Conservation (phyloP, 2,329 filamentous ascomycete species). For the Cladosporium sp. region DNA sequence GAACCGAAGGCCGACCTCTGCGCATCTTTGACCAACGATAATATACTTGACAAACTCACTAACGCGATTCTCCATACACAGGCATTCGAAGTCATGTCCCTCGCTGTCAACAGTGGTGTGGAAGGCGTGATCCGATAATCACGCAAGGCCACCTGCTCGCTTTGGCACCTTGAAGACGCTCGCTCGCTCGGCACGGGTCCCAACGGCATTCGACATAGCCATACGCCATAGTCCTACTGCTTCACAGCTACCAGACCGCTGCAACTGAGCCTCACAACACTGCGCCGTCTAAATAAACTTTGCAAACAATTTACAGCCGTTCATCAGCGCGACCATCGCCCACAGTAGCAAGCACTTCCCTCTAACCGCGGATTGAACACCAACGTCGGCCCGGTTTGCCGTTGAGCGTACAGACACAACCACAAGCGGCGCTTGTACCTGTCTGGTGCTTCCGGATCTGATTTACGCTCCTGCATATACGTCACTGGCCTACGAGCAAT, state of each 20-base stretch:
- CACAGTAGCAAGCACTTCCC: background rate
- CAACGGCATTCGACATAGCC: background rate
- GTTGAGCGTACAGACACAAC: background rate
- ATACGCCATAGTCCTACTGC: conserved; percentile 3
- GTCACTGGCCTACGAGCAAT: background rate
- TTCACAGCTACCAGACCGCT: background rate
- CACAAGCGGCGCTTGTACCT: background rate
- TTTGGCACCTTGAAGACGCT: background rate
- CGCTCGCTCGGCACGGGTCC: background rate
- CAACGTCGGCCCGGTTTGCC: conserved; percentile 6
- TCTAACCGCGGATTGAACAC: conserved; percentile 2
- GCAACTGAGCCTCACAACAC: background rate
- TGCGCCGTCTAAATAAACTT: background rate
- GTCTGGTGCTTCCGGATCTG: background rate
- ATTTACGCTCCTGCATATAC: background rate
- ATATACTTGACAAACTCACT: background rate
- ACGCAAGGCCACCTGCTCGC: background rate
- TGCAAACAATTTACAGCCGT: background rate
- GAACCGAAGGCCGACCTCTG: no score
- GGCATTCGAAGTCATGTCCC: background rate
- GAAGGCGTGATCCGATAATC: background rate
- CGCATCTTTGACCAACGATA: background rate
- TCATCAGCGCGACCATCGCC: background rate
- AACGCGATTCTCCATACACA: background rate
- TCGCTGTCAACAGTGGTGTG: background rate